Evolutionary conservation across 192 early-diverging fungal genomes (phyloP), one percentile per base, ranked within the genome.

Genomic region (Umbelopsis ramanniana): DNA sequence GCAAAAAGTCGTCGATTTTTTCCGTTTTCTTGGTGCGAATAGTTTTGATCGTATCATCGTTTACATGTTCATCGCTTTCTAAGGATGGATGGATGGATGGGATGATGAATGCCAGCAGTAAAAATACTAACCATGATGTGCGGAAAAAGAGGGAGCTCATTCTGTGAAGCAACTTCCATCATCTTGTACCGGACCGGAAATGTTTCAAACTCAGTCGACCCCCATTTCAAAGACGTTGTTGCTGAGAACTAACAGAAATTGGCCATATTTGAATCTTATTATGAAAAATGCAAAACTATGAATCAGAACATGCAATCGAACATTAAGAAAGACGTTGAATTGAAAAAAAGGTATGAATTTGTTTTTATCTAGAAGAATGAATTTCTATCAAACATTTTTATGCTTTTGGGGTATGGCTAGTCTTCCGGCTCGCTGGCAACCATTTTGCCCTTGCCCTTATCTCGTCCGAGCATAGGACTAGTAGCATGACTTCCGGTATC

Each of bases 71-170:
- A 43, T 12, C 11, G 40, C 10, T 60, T 38, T 26, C 14, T 46
- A 22, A 10, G n/a, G 10, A 54, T 53, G 45, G 52, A 71, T 63
- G 57, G 26, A 63, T 63, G 57, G 57, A 63, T 50, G 14, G 24
- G 26, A 37, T 33, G 57, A 29, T 37, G 57, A 29, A 54, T 54
- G 33, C 23, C 8, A 37, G 57, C 57, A 29, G n/a, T 35, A 19
- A 26, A 3, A 37, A 35, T 35, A 26, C 57, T 29, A 29, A 63
- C 57, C 57, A 63, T 63, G 57, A 63, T 63, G 57, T 63, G 57
- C 57, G 57, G 57, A 37, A 63, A 63, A 63, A 63, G 57, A 63
- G 57, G 57, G 57, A 63, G 57, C 26, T 11, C 57, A 63, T 29
- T 17, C 9, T 12, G 19, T 37, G 33, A 26, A 7, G 33, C 57